Percentiles rank a stretch among this genome's conserved stretches.
These are phyloP conservation scores for Erysimum pusillum DNA, from an alignment of 441 rosid genomes.

Conservation along the genomic window DNA sequence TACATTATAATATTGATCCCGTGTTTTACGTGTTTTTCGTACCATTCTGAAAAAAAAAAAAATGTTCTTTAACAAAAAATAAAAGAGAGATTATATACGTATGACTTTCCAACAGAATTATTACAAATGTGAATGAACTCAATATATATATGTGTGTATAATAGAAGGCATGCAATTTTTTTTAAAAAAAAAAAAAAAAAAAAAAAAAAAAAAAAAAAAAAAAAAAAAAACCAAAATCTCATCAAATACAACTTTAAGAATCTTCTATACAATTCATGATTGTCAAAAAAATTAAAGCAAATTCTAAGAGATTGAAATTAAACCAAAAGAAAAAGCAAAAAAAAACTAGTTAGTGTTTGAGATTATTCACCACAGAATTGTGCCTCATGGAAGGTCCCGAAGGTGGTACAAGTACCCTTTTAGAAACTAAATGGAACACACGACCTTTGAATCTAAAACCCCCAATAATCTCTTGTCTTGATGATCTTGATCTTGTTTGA, in stretches of 20 bases:
- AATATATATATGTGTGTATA: slow-evolving; percentile 19
- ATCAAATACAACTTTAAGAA: slow-evolving; percentile 30
- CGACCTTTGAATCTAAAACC: slow-evolving; percentile 55
- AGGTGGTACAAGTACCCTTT: slow-evolving; percentile 73
- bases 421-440: slow-evolving; percentile 71
- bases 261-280: slow-evolving; percentile 1
- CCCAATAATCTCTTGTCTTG: slow-evolving; percentile 40
- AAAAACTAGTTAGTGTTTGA: slow-evolving; percentile 23
- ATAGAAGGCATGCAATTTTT: too few species aligned
- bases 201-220: too few species aligned
- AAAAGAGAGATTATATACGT: neutral
- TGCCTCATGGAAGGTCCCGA: slow-evolving; percentile 87
- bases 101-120: neutral
- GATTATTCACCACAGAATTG: slow-evolving; percentile 53
- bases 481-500: slow-evolving; percentile 34
- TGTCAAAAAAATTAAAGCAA: neutral
- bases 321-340: neutral
- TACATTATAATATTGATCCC: neutral
- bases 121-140: slow-evolving; percentile 15
- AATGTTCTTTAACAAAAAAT: too few species aligned
- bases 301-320: neutral
- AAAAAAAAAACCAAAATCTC: neutral
- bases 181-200: too few species aligned
- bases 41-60: neutral
- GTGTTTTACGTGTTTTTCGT: neutral